These are phyloP conservation scores for Ogataea trehaloabstinens DNA, from an alignment of 805 yeast genomes.

Conservation along the genomic window DNA sequence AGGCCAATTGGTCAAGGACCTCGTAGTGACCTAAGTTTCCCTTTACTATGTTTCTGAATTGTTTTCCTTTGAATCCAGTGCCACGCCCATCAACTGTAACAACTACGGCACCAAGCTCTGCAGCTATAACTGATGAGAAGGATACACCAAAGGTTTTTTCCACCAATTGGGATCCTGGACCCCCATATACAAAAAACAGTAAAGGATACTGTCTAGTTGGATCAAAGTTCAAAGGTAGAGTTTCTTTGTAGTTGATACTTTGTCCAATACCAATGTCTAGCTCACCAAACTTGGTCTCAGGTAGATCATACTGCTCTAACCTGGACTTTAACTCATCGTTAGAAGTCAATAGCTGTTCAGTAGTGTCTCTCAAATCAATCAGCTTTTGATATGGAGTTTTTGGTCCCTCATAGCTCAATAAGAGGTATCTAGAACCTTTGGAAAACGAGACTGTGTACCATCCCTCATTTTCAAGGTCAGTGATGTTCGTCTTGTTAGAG, in stretches of 20 bases:
- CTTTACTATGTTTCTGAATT: constrained; percentile 75
- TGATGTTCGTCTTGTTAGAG: constrained; percentile 42
- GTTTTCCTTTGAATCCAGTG: constrained; percentile 83
- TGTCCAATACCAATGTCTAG: constrained; percentile 43
- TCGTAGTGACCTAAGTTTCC: constrained; percentile 81
- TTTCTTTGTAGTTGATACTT: constrained; percentile 61
- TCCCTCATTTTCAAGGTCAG: constrained; percentile 56
- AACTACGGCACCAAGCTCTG: constrained; percentile 77
- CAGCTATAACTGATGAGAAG: constrained; percentile 74
- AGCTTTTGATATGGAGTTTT: constrained; percentile 75
- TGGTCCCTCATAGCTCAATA: constrained; percentile 78
- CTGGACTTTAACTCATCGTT: constrained; percentile 42
- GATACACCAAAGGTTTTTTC: constrained; percentile 54
- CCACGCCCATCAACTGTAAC: constrained; percentile 98
- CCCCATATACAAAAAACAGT: constrained; percentile 88
- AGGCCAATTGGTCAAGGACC: constrained; percentile 80
- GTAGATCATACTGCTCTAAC: constrained; percentile 51
- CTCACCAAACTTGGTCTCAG: constrained; percentile 51
- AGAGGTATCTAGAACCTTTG: constrained; percentile 68
- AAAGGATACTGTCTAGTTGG: constrained; percentile 68
- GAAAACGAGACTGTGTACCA: constrained; percentile 76
- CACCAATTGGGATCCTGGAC: constrained; percentile 91
- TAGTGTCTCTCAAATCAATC: constrained; percentile 46
- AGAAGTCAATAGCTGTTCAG: constrained; percentile 41
- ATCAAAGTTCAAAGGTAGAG: constrained; percentile 73